Conservation (phyloP, 2,329 filamentous ascomycete genomes). For the Aspergillus fijiensis region DNA sequence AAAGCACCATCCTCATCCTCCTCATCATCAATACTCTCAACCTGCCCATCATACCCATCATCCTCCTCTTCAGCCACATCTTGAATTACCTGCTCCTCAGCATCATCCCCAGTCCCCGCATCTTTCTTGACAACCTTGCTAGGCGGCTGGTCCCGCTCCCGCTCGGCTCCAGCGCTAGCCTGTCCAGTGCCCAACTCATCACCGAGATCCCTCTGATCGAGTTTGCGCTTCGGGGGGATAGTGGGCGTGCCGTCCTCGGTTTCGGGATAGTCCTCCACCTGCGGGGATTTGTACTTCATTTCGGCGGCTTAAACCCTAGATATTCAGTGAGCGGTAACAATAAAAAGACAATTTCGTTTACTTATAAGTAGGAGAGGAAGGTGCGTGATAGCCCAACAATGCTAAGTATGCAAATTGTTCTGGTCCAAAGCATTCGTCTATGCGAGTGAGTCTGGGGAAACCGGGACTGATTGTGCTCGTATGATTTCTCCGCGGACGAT, state of each 20-base stretch:
- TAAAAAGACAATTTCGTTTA: too few species aligned
- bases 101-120: not conserved
- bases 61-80: constrained; percentile 3
- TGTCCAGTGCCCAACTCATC: not conserved
- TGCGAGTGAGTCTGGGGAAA: too few species aligned
- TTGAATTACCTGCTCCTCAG: constrained; percentile 9
- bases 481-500: not conserved
- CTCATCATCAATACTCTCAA: not conserved
- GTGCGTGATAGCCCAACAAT: too few species aligned
- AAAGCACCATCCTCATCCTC: not conserved
- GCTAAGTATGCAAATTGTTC: too few species aligned
- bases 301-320: too few species aligned
- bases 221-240: constrained; percentile 20
- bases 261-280: constrained; percentile 22
- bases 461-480: too few species aligned
- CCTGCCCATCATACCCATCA: constrained; percentile 8
- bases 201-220: constrained; percentile 8
- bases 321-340: too few species aligned
- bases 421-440: too few species aligned
- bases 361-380: too few species aligned
- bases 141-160: constrained; percentile 16
- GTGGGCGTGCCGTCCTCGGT: constrained; percentile 17
- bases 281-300: constrained; percentile 23
- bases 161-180: constrained; percentile 5
- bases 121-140: constrained; percentile 14